A percentile compares a stretch with the other conserved stretches of the same genome.
Conservation (phyloP, 2,329 filamentous ascomycete species). For the Colletotrichum lupini region DNA sequence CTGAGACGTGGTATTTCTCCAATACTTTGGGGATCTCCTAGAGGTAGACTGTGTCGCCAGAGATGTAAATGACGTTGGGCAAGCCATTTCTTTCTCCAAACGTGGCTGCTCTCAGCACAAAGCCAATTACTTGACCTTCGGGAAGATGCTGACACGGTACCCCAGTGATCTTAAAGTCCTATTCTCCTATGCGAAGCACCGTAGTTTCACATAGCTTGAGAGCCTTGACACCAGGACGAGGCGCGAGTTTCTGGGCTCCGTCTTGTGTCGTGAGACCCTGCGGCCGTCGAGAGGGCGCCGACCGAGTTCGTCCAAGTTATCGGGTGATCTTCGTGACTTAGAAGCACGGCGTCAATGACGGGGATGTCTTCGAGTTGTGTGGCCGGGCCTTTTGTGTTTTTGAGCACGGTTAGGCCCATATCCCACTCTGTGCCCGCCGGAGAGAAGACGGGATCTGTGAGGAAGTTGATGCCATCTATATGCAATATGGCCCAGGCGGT, state of each 20-base stretch:
- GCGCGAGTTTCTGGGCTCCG: slow-evolving; percentile 54
- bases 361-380: slow-evolving; percentile 52
- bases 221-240: slow-evolving; percentile 53
- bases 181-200: slow-evolving; percentile 41
- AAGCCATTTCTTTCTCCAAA: slow-evolving; percentile 51
- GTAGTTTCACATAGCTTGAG: slow-evolving; percentile 52
- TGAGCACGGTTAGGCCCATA: slow-evolving; percentile 39
- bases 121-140: slow-evolving; percentile 57
- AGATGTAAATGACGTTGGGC: slow-evolving; percentile 60
- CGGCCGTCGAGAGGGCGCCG: slow-evolving; percentile 57
- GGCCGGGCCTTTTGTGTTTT: slow-evolving; percentile 46
- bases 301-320: slow-evolving; percentile 59
- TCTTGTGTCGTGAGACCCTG: slow-evolving; percentile 57
- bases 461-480: slow-evolving; percentile 52
- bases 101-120: slow-evolving; percentile 48
- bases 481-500: slow-evolving; percentile 61
- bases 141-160: slow-evolving; percentile 57
- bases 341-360: slow-evolving; percentile 57
- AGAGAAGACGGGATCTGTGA: slow-evolving; percentile 60
- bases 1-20: slow-evolving; percentile 48
- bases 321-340: slow-evolving; percentile 63
- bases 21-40: slow-evolving; percentile 50
- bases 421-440: slow-evolving; percentile 45
- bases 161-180: slow-evolving; percentile 50
- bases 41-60: slow-evolving; percentile 60